Evolutionary conservation across 2,329 filamentous ascomycete genomes (phyloP), one percentile per base, ranked within the genome.

Genomic region (Neofusicoccum laricinum): DNA sequence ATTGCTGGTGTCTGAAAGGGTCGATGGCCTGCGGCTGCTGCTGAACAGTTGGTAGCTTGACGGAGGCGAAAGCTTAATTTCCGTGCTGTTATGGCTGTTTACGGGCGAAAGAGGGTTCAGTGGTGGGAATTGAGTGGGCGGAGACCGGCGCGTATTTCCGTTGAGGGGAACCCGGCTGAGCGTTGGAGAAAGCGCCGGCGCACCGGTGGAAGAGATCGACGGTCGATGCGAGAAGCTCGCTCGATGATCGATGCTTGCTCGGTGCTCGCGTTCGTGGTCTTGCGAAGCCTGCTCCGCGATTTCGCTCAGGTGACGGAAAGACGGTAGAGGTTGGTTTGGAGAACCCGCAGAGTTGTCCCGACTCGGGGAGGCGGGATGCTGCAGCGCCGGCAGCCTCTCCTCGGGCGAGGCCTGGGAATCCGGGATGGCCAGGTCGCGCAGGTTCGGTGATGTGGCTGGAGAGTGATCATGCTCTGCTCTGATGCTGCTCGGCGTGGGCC

Each of bases 361-460:
- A 12, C 68, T 68, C 8, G 75, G 73, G 11, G 75, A 75, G 6
- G 70, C 69, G 3, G 69, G 71, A 14, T 73, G 72, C 50, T 77
- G 76, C 4, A 78, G 66, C 14, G 72, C 73, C 11, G 75, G 75
- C 12, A 78, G 70, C n/a, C 69, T 77, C 36, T 76, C 69, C 40
- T 69, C 70, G 8, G 66, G 68, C 21, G 71, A 68, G 1, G 64
- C 72, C 63, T 69, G 67, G n/a, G 72, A 70, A 32, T 68, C 67
- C 11, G 74, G 72, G 38, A 77, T 76, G n/a, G 71, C 71, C 10
- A 75, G 64, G 43, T 72, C 70, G 40, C 68, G 70, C 17, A 77
- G 70, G 32, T 70, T 69, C 15, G 71, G 70, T 6, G 74, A 72
- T 46, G 70, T 72, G 2, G 70, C 69, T 45, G 70, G 63, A 8